Base-by-base conservation (phyloP, 805 yeast species). In the Suhomyces canberraensis region DNA sequence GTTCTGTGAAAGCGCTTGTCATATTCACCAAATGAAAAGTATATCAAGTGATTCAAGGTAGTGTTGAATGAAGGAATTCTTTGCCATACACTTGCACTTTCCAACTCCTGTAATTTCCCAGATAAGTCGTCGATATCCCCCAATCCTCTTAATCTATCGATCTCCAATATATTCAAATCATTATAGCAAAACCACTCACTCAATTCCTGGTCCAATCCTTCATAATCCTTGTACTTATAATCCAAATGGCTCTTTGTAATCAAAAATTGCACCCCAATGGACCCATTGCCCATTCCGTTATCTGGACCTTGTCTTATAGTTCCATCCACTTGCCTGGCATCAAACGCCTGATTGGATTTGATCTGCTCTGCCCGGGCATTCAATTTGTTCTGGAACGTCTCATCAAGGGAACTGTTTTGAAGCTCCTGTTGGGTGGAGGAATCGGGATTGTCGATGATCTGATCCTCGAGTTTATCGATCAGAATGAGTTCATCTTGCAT, bases 401-500 rank as follows among this genome's bases (percentile, higher is more conserved):
- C 67, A 40, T 68, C 73, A 11, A 62, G 48, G 3, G 60, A 50
- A 8, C 48, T 45, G n/a, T 57, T 62, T 6, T 45, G 44, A 11
- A 64, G 45, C 16, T 61, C 62, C 25, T 52, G 45, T 31, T 52
- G 45, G 8, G 69, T 56, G 16, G 46, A 36, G 3, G 61, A 60
- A 38, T 64, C 67, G 0, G 72, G 71, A 41, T 67, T 64, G 40
- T 69, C 72, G n/a, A 66, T 66, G 35, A 66, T 60, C 42, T 64
- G 68, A 40, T 70, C 77, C 35, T 73, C 78, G 29, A 73, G 61
- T 40, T 66, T 61, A 41, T 72, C 75, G 16, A 67, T 66, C 57
- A 69, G 64, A 7, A 53, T 40, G 21, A 45, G 56, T 19, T 54
- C 58, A 16, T 53, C 53, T 28, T 54, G 39, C 41, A 41, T 40